Base-by-base conservation (phyloP, 805 yeast genomes). In the Jamesozyma spencerorum region DNA sequence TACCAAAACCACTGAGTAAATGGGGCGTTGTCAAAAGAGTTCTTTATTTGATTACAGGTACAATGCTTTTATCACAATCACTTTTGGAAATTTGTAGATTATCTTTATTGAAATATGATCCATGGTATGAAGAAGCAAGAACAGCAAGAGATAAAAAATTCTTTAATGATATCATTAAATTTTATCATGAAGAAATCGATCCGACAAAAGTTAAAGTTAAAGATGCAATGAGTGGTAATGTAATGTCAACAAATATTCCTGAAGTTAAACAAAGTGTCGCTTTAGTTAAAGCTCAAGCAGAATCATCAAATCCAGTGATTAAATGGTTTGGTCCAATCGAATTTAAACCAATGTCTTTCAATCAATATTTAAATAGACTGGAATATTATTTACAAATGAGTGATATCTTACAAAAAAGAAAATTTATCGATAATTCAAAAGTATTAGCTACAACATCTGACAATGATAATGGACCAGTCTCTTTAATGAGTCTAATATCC, bases 41-140 rank as follows among this genome's bases (percentile, higher is more conserved):
- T 2, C 41, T 57, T 5, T 70, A 67, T 36, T 43, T 63, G 1
- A 29, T 64, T 0, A 48, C 63, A 1, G 85, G 85, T 6, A 46
- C 74, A 0, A 61, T 66, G 15, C 48, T 75, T 13, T 52, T 77
- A n/a, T 70, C 73, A 45, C 71, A 72, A 40, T 66, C 82, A 2
- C 72, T 77, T 2, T 53, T 80, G 28, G 90, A 81, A 50, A 48
- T 69, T 5, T 64, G 74, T 13, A 64, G 88, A 40, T 48, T 79
- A 31, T 50, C 48, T 6, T 22, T 67, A 37, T 39, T 68, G 12
- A 67, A 67, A 32, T 66, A 65, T 44, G 88, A 81, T 53, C 88
- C 88, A 8, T 81, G 88, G 88, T 68, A 60, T 19, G 85, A 77
- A 26, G 86, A 81, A 51, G 84, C 86, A 2, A 66, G 58, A 35